Evolutionary conservation across 768 basidiomycete species (phyloP).

Genomic region (Naganishia friedmannii): DNA sequence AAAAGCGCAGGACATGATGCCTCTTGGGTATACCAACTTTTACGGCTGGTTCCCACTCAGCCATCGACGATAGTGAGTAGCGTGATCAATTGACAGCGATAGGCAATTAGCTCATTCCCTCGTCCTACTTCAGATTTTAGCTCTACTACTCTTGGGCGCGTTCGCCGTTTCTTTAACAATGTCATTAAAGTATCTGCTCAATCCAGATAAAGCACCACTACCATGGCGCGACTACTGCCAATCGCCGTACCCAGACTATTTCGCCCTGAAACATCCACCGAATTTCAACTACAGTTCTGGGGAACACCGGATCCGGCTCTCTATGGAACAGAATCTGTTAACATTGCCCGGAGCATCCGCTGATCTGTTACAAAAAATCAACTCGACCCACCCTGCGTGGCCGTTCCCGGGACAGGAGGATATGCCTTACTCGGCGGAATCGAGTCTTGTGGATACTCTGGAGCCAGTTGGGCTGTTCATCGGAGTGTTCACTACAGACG

Average conservation of each 20-base stretch:
- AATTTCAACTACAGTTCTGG: slow-evolving; percentile 52
- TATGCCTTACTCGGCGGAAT: slow-evolving; percentile 36
- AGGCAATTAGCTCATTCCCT: not conserved
- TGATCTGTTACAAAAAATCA: slow-evolving; percentile 45
- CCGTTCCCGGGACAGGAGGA: slow-evolving; percentile 36
- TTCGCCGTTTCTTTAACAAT: slow-evolving; percentile 82
- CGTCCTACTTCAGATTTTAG: slow-evolving; percentile 54
- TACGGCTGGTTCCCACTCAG: slow-evolving; percentile 10
- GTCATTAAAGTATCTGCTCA: slow-evolving; percentile 83
- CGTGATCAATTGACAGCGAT: not conserved
- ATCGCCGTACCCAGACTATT: slow-evolving; percentile 54
- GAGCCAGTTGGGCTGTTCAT: slow-evolving; percentile 82
- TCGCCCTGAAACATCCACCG: slow-evolving; percentile 34
- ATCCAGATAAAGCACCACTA: slow-evolving; percentile 90
- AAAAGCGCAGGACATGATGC: not conserved
- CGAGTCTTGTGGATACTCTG: slow-evolving; percentile 66
- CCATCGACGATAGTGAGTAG: slow-evolving; percentile 10
- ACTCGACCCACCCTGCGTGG: slow-evolving; percentile 39
- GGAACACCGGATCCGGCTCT: slow-evolving; percentile 38
- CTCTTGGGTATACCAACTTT: not conserved
- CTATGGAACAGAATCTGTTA: slow-evolving; percentile 13
- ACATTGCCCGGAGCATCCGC: slow-evolving; percentile 39
- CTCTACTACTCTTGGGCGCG: slow-evolving; percentile 70
- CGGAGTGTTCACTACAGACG: slow-evolving; percentile 86
- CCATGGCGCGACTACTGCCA: slow-evolving; percentile 92